phyloP scores from a whole-genome alignment of 345 rosid genomes.

The Gossypium thurberi region DNA sequence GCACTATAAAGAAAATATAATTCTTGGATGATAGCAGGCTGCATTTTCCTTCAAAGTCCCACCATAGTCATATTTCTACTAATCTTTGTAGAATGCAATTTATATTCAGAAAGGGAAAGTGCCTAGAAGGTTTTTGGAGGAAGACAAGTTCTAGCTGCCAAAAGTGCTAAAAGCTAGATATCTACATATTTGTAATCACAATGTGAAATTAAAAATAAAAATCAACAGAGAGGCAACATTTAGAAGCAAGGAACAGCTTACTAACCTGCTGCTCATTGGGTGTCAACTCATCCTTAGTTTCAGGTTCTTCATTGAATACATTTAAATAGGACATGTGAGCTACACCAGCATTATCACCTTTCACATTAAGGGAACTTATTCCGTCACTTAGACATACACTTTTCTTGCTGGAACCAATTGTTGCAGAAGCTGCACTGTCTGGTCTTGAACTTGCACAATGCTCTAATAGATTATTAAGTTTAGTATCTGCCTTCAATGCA shows the following conservation, averaged over 20 bases:
- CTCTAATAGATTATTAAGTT: slow-evolving; percentile 31
- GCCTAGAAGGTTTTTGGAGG: not conserved
- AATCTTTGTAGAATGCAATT: not conserved
- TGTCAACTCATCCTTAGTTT: slow-evolving; percentile 31
- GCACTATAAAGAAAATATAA: not conserved
- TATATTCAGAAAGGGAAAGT: not conserved
- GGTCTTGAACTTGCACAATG: slow-evolving; percentile 31
- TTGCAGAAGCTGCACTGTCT: slow-evolving; percentile 27
- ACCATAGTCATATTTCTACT: not conserved
- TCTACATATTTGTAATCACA: not conserved
- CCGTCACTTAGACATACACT: slow-evolving; percentile 26
- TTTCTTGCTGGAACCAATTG: slow-evolving; percentile 28
- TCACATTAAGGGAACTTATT: slow-evolving; percentile 21
- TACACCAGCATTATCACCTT: slow-evolving; percentile 25
- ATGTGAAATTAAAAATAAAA: not conserved
- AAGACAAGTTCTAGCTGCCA: not conserved
- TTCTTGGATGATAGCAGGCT: not conserved
- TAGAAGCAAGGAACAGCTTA: slow-evolving; percentile 4
- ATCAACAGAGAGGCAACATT: not conserved
- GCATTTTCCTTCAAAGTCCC: not conserved
- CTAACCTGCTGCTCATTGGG: slow-evolving; percentile 54
- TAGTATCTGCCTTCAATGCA: slow-evolving; percentile 35
- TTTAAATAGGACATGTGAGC: slow-evolving; percentile 20
- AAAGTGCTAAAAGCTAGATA: not conserved
- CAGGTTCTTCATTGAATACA: slow-evolving; percentile 31